Conservation (phyloP, 2,329 filamentous ascomycete species). For the Trichoderma sp. region DNA sequence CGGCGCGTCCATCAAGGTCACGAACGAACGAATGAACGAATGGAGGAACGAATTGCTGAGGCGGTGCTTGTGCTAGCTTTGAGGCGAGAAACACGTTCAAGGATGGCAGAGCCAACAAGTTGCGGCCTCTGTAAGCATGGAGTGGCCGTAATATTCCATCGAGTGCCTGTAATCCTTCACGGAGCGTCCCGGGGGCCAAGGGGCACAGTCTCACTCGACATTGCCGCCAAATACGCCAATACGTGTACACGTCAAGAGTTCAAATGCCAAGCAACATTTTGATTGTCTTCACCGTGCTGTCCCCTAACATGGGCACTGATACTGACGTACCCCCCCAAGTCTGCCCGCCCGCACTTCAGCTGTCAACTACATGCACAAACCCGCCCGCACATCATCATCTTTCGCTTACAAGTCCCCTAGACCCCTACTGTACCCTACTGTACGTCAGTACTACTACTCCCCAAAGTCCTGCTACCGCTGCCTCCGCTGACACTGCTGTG, state of each 20-base stretch:
- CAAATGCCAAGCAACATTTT: too few relatives aligned
- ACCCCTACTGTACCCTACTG: too few relatives aligned
- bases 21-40: too few relatives aligned
- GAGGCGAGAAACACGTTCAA: not conserved
- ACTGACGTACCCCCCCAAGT: not conserved
- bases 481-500: not conserved
- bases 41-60: not conserved
- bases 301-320: constrained; percentile 1
- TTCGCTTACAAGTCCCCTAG: not conserved
- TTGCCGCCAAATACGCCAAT: too few relatives aligned
- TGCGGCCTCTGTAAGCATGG: not conserved
- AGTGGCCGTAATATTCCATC: not conserved
- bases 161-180: not conserved
- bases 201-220: constrained; percentile 1
- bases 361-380: constrained; percentile 3
- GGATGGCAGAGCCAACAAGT: not conserved
- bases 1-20: not conserved
- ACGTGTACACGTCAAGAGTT: too few relatives aligned
- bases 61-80: not conserved
- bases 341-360: not conserved
- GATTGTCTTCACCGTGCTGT: too few relatives aligned
- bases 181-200: constrained; percentile 5
- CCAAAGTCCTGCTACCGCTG: not conserved
- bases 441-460: too few relatives aligned
- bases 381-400: not conserved